These are phyloP conservation scores for Blakeslea trispora DNA, from an alignment of 371 early-diverging fungal genomes.

Conservation along the genomic window DNA sequence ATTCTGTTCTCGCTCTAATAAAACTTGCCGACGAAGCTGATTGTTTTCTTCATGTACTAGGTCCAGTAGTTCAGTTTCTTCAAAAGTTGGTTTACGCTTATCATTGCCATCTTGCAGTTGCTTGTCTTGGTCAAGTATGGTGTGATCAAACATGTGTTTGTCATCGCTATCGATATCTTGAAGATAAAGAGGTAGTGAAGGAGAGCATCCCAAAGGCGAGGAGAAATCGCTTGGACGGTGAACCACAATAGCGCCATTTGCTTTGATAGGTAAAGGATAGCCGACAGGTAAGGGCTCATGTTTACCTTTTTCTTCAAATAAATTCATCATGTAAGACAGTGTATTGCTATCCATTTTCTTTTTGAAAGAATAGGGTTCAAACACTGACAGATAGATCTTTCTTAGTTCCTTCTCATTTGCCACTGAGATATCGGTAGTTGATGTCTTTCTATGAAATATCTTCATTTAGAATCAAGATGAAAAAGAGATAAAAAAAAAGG, in stretches of 20 bases:
- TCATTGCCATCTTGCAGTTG: no score
- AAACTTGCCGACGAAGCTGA: constrained; percentile 14
- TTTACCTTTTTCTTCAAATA: constrained; percentile 23
- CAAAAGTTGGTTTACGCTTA: not conserved
- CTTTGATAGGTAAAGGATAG: constrained; percentile 26
- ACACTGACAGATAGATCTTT: not conserved
- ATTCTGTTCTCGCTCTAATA: constrained; percentile 15
- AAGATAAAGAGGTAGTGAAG: not conserved
- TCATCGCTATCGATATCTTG: constrained; percentile 6
- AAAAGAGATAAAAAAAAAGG: not conserved
- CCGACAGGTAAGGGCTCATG: constrained; percentile 7
- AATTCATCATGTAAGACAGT: constrained; percentile 16
- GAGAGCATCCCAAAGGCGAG: no score
- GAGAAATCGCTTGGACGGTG: constrained; percentile 13
- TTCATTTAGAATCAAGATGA: not conserved
- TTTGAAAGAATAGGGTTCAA: not conserved
- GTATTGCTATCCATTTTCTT: not conserved
- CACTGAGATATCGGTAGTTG: not conserved
- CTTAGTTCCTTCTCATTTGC: not conserved
- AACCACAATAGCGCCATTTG: constrained; percentile 30
- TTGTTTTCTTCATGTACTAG: constrained; percentile 23
- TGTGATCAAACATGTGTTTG: no score
- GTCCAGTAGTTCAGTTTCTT: not conserved
- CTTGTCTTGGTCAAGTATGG: no score
- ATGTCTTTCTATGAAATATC: not conserved